Base-by-base conservation (phyloP, 169 alveolate genomes). In the Fabrea salina region DNA sequence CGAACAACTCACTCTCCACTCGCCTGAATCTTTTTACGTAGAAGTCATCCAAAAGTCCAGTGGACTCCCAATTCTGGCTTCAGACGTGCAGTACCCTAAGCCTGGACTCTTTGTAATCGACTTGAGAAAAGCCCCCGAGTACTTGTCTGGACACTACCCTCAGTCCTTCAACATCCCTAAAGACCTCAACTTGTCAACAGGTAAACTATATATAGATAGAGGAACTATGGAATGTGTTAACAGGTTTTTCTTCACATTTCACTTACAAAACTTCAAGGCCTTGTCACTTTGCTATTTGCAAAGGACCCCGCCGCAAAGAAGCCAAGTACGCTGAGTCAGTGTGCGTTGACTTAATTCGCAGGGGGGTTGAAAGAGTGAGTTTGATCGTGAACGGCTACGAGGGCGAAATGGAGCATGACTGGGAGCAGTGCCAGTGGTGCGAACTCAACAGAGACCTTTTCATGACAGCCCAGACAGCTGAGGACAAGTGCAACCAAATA, bases 301-400 rank as follows among this genome's bases (percentile, higher is more conserved):
- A 27, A 32, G 74, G 49, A 11, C 16, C 41, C 8, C 32, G 39
- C 2, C 11, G n/a, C 16, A 13, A 51, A 13, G 30, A 61, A 33
- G 16, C 13, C 11, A 11, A 16, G n/a, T 51, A 61, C 8, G 50
- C 74, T n/a, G 11, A 47, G 39, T 16, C 53, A 33, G 32, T 61
- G 32, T 61, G 74, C 25, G 19, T 67, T 22, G 78, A 67, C 35
- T 22, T 67, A 41, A 35, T 43, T 7, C 11, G 78, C 13, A n/a
- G 78, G 11, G 78, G 78, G n/a, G 44, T 67, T n/a, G 78, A 67
- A 37, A 37, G 59, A 19, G 59, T 67, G 8, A 67, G 61, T 59
- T 22, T 67, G 7, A n/a, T 67, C 33, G 22, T 13, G n/a, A 19
- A 22, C 22, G 59, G 59, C 8, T 43, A 40, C 44, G 7, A 22